These are phyloP conservation scores for Pseudogymnoascus verrucosus DNA, from an alignment of 2,329 filamentous ascomycete genomes.

Conservation along the genomic window DNA sequence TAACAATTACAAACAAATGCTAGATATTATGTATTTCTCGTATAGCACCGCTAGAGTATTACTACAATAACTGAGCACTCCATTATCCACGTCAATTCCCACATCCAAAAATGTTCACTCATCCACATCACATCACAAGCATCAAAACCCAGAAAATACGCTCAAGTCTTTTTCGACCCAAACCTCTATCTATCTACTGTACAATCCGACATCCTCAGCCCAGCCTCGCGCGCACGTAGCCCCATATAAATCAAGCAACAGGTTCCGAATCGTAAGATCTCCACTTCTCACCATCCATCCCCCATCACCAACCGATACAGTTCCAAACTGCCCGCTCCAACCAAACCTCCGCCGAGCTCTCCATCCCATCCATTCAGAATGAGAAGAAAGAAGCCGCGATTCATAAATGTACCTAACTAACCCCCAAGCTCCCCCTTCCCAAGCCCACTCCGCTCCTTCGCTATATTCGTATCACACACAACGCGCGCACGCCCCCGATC, in stretches of 20 bases:
- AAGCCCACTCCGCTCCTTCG: background rate
- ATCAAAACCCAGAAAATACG: background rate
- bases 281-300: constrained; percentile 3
- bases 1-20: background rate
- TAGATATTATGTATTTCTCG: background rate
- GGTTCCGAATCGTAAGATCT: constrained; percentile 4
- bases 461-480: constrained; percentile 2
- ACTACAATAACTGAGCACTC: background rate
- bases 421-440: background rate
- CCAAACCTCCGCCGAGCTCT: constrained; percentile 1
- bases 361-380: background rate
- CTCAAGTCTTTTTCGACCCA: constrained; percentile 1
- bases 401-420: constrained; percentile 6
- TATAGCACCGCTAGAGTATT: background rate
- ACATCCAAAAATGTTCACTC: background rate
- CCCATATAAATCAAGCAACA: constrained; percentile 3
- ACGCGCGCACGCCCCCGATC: background rate
- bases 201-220: constrained; percentile 5
- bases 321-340: background rate
- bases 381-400: background rate
- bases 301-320: background rate
- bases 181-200: constrained; percentile 4
- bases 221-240: background rate
- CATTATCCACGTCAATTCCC: background rate
- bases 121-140: background rate